Percentiles rank a stretch among this genome's conserved stretches.
phyloP scores from a whole-genome alignment of 2,329 filamentous ascomycete genomes.

The Phialocephala subalpina region DNA sequence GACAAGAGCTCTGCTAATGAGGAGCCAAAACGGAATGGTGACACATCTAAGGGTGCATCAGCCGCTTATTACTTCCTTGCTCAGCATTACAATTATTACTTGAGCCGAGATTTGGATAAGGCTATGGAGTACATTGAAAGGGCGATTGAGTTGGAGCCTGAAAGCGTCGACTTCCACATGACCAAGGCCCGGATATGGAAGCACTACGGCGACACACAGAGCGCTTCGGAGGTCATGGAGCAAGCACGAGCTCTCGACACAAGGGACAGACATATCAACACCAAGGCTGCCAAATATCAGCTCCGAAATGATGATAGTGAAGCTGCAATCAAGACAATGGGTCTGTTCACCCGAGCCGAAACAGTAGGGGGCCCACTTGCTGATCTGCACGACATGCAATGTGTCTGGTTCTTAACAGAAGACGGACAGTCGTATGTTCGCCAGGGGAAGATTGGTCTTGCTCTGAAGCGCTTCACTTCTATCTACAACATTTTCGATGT shows the following conservation, averaged over 20 bases:
- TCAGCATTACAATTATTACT: constrained; percentile 94
- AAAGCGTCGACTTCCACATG: constrained; percentile 91
- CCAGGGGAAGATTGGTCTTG: constrained; percentile 82
- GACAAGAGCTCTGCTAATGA: constrained; percentile 53
- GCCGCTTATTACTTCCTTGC: constrained; percentile 92
- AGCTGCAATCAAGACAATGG: constrained; percentile 85
- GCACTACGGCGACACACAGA: constrained; percentile 80
- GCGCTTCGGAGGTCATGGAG: constrained; percentile 89
- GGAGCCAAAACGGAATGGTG: constrained; percentile 51
- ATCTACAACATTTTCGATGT: constrained; percentile 94
- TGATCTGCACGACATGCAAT: constrained; percentile 97
- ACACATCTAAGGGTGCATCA: constrained; percentile 71
- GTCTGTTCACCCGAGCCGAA: constrained; percentile 93
- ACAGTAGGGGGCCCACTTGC: constrained; percentile 86
- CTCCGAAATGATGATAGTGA: constrained; percentile 92
- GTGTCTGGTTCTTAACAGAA: constrained; percentile 95
- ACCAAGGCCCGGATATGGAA: constrained; percentile 96
- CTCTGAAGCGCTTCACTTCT: constrained; percentile 89
- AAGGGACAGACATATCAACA: constrained; percentile 97
- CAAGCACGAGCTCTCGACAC: constrained; percentile 84
- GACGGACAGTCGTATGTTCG: constrained; percentile 90
- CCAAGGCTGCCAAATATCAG: constrained; percentile 96
- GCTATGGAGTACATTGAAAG: constrained; percentile 85
- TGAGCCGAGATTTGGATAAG: constrained; percentile 84
- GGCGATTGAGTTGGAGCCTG: constrained; percentile 79